Conservation (phyloP, 2,329 filamentous ascomycete species). For the Scolecobasidium constrictum region DNA sequence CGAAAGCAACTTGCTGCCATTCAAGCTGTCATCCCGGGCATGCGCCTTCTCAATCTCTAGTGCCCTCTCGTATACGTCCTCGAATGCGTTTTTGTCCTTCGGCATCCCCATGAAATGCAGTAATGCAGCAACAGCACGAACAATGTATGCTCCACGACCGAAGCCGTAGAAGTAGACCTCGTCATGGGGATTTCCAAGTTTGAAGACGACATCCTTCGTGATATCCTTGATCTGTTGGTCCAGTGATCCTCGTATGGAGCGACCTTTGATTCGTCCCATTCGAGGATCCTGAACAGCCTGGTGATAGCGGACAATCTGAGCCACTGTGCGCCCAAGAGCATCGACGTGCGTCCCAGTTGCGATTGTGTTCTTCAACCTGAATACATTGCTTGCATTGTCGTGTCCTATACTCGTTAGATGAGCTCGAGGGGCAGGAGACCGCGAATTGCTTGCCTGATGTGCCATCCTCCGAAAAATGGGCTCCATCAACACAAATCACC, state of each 20-base stretch:
- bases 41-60: background rate
- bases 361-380: constrained; percentile 1
- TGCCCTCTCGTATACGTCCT: background rate
- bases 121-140: background rate
- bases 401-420: too few relatives aligned
- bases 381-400: background rate
- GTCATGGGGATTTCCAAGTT: background rate
- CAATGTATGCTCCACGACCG: background rate
- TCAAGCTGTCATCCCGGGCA: background rate
- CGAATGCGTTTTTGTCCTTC: background rate
- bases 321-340: background rate
- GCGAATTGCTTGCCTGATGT: too few relatives aligned
- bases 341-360: background rate
- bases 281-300: background rate
- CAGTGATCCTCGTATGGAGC: background rate
- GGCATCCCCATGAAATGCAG: background rate
- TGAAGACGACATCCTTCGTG: background rate
- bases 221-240: constrained; percentile 1
- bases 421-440: too few relatives aligned
- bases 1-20: background rate
- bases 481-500: background rate
- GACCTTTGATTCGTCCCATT: background rate
- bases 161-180: background rate
- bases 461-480: background rate
- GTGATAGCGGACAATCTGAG: background rate